These are phyloP conservation scores for Xerocomus potaroensis DNA, from an alignment of 768 basidiomycete genomes.

Conservation along the genomic window DNA sequence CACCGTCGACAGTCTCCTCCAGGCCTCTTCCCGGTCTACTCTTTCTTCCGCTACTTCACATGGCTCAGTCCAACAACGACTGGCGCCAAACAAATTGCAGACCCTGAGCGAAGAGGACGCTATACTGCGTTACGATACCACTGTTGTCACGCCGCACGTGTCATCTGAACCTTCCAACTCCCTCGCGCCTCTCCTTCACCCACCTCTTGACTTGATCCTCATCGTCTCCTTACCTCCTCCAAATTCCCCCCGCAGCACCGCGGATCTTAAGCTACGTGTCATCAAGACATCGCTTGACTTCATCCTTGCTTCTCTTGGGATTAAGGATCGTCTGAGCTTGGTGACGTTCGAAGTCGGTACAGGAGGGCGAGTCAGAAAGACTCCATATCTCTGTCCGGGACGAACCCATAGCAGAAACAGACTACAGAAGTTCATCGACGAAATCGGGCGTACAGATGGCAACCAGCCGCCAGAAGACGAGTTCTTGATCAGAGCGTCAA, in stretches of 20 bases:
- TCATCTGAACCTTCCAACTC: constrained; percentile 76
- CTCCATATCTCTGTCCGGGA: constrained; percentile 83
- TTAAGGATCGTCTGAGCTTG: constrained; percentile 78
- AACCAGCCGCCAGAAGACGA: constrained; percentile 53
- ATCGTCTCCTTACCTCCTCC: constrained; percentile 84
- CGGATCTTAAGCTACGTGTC: constrained; percentile 82
- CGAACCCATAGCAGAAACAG: constrained; percentile 63
- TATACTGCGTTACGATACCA: constrained; percentile 52
- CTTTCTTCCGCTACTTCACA: constrained; percentile 73
- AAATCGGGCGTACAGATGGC: constrained; percentile 44
- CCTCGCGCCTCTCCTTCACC: constrained; percentile 76
- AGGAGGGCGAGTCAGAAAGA: constrained; percentile 80
- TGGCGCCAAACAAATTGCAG: constrained; percentile 45
- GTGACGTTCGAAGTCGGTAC: constrained; percentile 91
- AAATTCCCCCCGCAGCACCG: constrained; percentile 66
- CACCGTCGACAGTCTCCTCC: constrained; percentile 60
- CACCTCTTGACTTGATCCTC: constrained; percentile 88
- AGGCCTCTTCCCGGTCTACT: constrained; percentile 62
- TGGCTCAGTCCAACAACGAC: constrained; percentile 43
- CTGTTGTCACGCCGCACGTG: constrained; percentile 64
- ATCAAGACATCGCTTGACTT: constrained; percentile 89
- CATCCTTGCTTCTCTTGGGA: constrained; percentile 68
- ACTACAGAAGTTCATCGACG: constrained; percentile 76
- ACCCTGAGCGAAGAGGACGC: constrained; percentile 74
- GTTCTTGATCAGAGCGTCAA: constrained; percentile 64